These are phyloP conservation scores for Xylaria flabelliformis DNA, from an alignment of 495 filamentous ascomycete species.

Conservation along the genomic window DNA sequence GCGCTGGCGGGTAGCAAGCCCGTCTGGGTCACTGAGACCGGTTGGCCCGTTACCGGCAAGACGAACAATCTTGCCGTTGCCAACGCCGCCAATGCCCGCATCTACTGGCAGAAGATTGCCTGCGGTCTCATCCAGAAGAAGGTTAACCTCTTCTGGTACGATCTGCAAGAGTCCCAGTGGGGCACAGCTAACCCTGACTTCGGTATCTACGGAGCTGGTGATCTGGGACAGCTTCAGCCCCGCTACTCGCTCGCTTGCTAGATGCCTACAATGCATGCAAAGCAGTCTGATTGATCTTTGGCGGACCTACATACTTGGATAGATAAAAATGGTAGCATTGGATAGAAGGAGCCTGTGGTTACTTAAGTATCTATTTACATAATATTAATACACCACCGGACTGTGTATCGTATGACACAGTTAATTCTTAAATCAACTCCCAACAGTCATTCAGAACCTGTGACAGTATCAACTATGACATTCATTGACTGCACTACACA, in stretches of 20 bases:
- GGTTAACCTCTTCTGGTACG: conserved; percentile 74
- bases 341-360: conserved; percentile 2
- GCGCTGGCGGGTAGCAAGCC: conserved; percentile 66
- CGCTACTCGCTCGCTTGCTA: conserved; percentile 63
- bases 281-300: not conserved
- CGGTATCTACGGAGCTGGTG: conserved; percentile 54
- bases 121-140: conserved; percentile 67
- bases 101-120: conserved; percentile 75
- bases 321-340: conserved; percentile 24
- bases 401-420: not conserved
- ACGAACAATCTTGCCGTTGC: conserved; percentile 64
- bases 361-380: conserved; percentile 1
- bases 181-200: conserved; percentile 68
- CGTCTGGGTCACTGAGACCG: conserved; percentile 85
- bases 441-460: not conserved
- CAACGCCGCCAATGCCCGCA: conserved; percentile 66
- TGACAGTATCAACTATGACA: too few relatives aligned
- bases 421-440: not conserved
- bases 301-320: conserved; percentile 7
- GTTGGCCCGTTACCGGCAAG: conserved; percentile 73
- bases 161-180: conserved; percentile 66
- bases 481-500: not conserved
- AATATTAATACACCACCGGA: conserved; percentile 10
- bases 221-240: conserved; percentile 50
- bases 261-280: conserved; percentile 23